phyloP scores from a whole-genome alignment of 106 monocot genomes.

The Apostasia shenzhenica region DNA sequence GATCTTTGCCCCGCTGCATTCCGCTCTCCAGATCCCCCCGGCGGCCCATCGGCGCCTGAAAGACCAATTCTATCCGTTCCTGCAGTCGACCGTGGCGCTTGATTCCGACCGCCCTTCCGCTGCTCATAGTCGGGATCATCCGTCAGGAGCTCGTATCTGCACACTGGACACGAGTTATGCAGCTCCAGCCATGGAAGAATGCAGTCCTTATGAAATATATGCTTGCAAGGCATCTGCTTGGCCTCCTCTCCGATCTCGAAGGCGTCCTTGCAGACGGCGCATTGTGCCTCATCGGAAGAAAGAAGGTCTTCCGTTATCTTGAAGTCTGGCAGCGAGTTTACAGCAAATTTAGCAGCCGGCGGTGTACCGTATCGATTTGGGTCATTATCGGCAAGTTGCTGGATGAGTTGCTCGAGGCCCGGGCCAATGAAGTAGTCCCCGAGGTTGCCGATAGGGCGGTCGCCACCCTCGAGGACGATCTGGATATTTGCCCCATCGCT shows the following conservation, averaged over 20 bases:
- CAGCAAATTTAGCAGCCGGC: conserved; percentile 59
- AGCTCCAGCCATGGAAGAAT: conserved; percentile 81
- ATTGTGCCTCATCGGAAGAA: conserved; percentile 52
- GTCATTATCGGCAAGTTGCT: conserved; percentile 50
- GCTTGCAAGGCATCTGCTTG: conserved; percentile 83
- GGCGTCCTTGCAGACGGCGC: conserved; percentile 76
- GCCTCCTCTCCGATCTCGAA: conserved; percentile 58
- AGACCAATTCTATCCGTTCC: not conserved
- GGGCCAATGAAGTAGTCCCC: conserved; percentile 84
- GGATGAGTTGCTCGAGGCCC: conserved; percentile 71
- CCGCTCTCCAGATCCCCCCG: not conserved
- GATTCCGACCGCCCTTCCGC: not conserved
- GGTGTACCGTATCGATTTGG: conserved; percentile 46
- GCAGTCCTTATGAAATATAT: conserved; percentile 74
- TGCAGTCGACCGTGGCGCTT: not conserved
- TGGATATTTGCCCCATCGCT: conserved; percentile 64
- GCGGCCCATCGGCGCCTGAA: not conserved
- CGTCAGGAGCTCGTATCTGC: conserved; percentile 64
- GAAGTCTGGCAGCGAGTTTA: conserved; percentile 40
- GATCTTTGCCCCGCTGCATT: conserved; percentile 8
- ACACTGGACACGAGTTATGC: conserved; percentile 83
- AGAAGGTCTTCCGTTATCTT: conserved; percentile 33
- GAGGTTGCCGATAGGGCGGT: conserved; percentile 51
- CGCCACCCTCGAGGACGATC: conserved; percentile 62
- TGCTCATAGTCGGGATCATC: conserved; percentile 76